These are phyloP conservation scores for Fusarium bulbicola DNA, from an alignment of 2,329 filamentous ascomycete species.

Conservation along the genomic window DNA sequence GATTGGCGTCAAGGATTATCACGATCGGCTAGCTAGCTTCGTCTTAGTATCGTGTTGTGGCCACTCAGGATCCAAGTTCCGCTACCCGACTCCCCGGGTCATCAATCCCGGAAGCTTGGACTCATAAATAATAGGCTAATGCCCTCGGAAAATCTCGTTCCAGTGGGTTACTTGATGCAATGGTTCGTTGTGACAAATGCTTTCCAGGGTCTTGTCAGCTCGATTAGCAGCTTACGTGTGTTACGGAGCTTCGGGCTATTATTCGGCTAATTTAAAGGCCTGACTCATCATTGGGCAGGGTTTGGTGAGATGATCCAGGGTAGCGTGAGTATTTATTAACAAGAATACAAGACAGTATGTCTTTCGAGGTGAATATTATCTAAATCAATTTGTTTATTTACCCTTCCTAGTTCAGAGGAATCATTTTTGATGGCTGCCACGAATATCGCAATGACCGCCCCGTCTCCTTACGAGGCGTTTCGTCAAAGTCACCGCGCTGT, in stretches of 20 bases:
- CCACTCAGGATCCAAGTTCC: not conserved
- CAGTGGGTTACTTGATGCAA: not conserved
- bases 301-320: too few species aligned
- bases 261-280: not conserved
- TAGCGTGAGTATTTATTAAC: too few species aligned
- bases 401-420: too few species aligned
- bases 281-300: not conserved
- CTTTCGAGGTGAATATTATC: too few species aligned
- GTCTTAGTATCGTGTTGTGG: accelerated
- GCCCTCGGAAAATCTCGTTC: not conserved
- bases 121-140: not conserved
- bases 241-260: not conserved
- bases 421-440: too few species aligned
- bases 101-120: not conserved
- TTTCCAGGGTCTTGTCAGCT: not conserved
- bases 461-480: too few species aligned
- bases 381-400: too few species aligned
- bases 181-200: not conserved
- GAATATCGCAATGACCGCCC: too few species aligned
- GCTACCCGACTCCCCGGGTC: not conserved
- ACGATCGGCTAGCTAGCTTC: not conserved
- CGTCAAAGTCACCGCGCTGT: too few species aligned
- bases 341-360: too few species aligned
- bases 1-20: not conserved
- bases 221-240: accelerated